These are phyloP conservation scores for Schoenoplectus triqueter DNA, from an alignment of 202 grass and related monocot species.

Conservation along the genomic window DNA sequence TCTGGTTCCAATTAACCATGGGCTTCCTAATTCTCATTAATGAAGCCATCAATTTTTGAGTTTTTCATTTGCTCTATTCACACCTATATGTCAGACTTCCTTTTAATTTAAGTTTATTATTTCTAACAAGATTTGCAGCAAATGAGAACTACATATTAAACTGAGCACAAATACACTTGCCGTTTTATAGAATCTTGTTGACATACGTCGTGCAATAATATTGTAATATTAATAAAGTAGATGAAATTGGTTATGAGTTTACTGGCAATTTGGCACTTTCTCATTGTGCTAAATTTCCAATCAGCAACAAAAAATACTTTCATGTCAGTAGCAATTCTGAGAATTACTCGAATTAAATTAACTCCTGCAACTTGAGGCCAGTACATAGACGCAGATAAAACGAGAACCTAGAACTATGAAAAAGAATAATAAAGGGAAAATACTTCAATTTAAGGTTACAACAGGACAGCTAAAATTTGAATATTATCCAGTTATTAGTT, in stretches of 20 bases:
- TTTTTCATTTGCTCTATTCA: too few species aligned
- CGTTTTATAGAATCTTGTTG: slow-evolving; percentile 7
- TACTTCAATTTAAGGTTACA: slow-evolving; percentile 8
- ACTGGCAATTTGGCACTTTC: slow-evolving; percentile 13
- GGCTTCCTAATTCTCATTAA: too few species aligned
- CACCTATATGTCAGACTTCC: too few species aligned
- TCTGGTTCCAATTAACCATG: too few species aligned
- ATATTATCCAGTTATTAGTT: too few species aligned
- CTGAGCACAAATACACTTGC: background rate
- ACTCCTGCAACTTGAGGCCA: background rate
- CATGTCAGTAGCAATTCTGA: background rate
- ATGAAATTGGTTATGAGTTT: slow-evolving; percentile 8
- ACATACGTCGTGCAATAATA: background rate
- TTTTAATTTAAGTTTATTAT: too few species aligned
- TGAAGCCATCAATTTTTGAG: too few species aligned
- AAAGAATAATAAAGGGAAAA: background rate
- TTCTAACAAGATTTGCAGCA: background rate
- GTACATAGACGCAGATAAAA: background rate
- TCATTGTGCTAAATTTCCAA: slow-evolving; percentile 3
- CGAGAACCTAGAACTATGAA: background rate
- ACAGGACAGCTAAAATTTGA: background rate
- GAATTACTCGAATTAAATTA: background rate
- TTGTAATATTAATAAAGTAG: background rate
- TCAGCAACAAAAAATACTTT: slow-evolving; percentile 3
- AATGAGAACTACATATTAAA: slow-evolving; percentile 1